Conservation (phyloP, 148 eudicot genomes). For the Cornus suecica region DNA sequence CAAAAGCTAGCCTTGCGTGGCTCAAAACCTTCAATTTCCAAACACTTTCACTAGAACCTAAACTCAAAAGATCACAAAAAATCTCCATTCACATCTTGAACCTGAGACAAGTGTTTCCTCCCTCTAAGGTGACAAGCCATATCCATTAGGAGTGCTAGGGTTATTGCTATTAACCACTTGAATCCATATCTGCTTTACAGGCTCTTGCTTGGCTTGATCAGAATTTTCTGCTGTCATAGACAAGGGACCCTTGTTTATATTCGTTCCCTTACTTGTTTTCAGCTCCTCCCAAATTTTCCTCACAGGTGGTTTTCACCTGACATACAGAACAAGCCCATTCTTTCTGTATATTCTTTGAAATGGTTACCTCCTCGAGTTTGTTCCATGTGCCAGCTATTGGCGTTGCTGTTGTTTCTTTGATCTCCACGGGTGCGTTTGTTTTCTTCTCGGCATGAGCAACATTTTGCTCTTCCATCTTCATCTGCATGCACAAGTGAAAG, state of each 20-base stretch:
- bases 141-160: not conserved
- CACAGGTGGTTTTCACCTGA: too few species aligned
- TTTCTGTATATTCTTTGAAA: too few species aligned
- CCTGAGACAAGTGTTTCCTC: not conserved
- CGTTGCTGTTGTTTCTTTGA: not conserved
- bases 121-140: not conserved
- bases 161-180: too few species aligned
- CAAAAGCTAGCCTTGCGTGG: too few species aligned
- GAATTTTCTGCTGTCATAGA: not conserved
- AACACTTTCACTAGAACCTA: too few species aligned
- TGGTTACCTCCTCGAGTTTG: not conserved
- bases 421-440: not conserved
- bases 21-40: too few species aligned
- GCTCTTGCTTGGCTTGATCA: not conserved
- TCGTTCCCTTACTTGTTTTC: conserved; percentile 3
- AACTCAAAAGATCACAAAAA: too few species aligned
- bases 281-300: not conserved
- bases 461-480: not conserved
- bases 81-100: too few species aligned
- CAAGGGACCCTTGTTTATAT: not conserved
- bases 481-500: conserved; percentile 1
- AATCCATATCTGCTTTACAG: not conserved
- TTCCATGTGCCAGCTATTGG: not conserved
- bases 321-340: too few species aligned
- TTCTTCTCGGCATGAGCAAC: not conserved